A percentile compares a stretch with the other conserved stretches of the same genome.
These are phyloP conservation scores for Pogostemon cablin DNA, from an alignment of 257 asterid species.

Conservation along the genomic window DNA sequence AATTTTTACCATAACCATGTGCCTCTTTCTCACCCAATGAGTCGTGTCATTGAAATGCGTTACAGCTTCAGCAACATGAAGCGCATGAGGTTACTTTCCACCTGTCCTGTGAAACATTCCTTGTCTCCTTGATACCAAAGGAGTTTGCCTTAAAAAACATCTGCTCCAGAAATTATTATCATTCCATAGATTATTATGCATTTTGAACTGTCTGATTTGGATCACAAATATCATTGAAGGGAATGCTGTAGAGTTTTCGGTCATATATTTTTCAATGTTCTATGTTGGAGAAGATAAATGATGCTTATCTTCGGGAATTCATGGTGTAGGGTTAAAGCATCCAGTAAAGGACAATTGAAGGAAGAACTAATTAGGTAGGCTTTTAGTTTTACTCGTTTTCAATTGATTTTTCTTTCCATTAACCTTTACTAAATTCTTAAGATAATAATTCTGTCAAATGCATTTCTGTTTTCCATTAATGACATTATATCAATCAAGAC, in stretches of 20 bases:
- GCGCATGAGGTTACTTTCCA: neutral
- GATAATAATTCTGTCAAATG: neutral
- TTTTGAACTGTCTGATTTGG: neutral
- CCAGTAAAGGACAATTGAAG: slow-evolving; percentile 45
- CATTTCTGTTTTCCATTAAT: neutral
- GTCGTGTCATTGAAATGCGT: neutral
- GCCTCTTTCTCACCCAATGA: neutral
- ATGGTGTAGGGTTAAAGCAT: slow-evolving; percentile 41
- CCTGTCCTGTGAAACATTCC: neutral
- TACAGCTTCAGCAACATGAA: neutral
- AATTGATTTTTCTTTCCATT: neutral
- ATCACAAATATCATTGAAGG: slow-evolving; percentile 3
- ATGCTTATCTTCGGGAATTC: slow-evolving; percentile 25
- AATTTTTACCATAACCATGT: neutral
- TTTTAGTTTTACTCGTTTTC: slow-evolving; percentile 5
- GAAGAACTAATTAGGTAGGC: slow-evolving; percentile 74
- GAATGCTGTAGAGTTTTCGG: neutral
- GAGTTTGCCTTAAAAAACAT: neutral
- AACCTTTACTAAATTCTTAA: neutral
- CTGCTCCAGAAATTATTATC: neutral
- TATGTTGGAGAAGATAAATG: slow-evolving; percentile 25
- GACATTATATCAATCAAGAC: neutral
- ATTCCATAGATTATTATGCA: neutral
- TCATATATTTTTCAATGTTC: slow-evolving; percentile 3
- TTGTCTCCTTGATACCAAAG: neutral